These are phyloP conservation scores for Gracilaria gracilis DNA, from an alignment of 23 red algal species.

Conservation along the genomic window DNA sequence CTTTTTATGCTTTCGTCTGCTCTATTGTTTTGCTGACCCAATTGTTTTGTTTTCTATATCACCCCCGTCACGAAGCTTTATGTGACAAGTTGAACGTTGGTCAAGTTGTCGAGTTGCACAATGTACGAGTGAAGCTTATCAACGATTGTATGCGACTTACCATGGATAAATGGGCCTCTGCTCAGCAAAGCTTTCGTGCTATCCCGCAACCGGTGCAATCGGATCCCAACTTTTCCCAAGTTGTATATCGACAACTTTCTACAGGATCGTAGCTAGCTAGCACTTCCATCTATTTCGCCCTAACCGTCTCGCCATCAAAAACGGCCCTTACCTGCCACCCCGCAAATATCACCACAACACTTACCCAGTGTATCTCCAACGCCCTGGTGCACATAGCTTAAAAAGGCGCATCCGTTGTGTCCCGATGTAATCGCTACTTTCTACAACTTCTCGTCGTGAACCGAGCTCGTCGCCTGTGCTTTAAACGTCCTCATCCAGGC, in stretches of 20 bases:
- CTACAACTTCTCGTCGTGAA: too few species aligned
- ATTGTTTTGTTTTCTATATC: neutral
- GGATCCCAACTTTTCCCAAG: slow-evolving; percentile 34
- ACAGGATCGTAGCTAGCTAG: neutral
- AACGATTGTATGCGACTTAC: slow-evolving; percentile 30
- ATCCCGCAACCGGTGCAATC: slow-evolving; percentile 26
- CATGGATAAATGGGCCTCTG: slow-evolving; percentile 39
- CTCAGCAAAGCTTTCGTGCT: neutral
- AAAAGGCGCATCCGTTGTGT: too few species aligned
- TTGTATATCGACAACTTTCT: slow-evolving; percentile 10
- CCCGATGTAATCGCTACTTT: too few species aligned
- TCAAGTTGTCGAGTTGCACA: slow-evolving; percentile 9
- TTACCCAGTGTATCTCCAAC: neutral
- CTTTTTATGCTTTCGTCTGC: neutral
- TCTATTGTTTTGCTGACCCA: neutral
- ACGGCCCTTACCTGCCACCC: neutral
- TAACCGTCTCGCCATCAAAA: too few species aligned
- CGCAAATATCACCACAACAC: neutral
- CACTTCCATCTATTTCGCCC: too few species aligned
- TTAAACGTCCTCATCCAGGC: too few species aligned
- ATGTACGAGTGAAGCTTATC: slow-evolving; percentile 16
- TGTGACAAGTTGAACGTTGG: neutral
- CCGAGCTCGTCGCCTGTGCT: too few species aligned
- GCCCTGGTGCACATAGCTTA: neutral
- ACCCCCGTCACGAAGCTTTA: too few species aligned